phyloP scores from a whole-genome alignment of 805 yeast genomes.

The Zygoascus tannicola region DNA sequence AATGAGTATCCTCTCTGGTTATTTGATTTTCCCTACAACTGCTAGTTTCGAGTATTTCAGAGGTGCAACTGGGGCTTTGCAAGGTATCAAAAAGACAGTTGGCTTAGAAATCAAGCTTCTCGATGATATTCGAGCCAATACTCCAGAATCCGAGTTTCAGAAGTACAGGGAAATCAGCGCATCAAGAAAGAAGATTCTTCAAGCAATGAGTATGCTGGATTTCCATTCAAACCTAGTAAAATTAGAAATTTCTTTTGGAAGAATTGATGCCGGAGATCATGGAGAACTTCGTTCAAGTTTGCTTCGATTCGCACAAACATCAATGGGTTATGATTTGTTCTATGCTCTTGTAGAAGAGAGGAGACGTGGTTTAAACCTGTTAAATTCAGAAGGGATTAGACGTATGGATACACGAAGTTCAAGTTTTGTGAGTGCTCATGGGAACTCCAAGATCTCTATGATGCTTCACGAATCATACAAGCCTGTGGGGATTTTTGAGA shows the following conservation, averaged over 20 bases:
- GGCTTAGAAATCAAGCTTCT: not conserved
- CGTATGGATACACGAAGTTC: not conserved
- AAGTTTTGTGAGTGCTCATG: not conserved
- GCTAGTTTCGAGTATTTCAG: constrained; percentile 19
- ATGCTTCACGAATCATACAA: constrained; percentile 12
- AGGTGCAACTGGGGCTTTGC: constrained; percentile 11
- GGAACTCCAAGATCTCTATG: constrained; percentile 6
- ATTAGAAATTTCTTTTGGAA: constrained; percentile 21
- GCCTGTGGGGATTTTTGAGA: constrained; percentile 16
- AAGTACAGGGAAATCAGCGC: constrained; percentile 1
- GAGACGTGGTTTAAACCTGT: constrained; percentile 3
- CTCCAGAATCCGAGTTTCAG: constrained; percentile 4
- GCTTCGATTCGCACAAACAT: constrained; percentile 16
- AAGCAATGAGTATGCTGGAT: not conserved
- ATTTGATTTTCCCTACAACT: constrained; percentile 23
- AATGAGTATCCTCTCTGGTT: constrained; percentile 15
- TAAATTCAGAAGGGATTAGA: not conserved
- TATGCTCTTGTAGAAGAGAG: constrained; percentile 11
- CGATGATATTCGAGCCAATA: not conserved
- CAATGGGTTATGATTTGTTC: constrained; percentile 19
- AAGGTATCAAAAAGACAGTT: not conserved
- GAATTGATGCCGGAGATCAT: constrained; percentile 20
- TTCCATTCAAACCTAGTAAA: not conserved
- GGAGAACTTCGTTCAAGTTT: constrained; percentile 19
- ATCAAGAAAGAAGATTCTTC: not conserved